Evolutionary conservation across 495 filamentous ascomycete species (phyloP), one percentile per base, ranked within the genome.

Genomic region (Copromyces sp.): DNA sequence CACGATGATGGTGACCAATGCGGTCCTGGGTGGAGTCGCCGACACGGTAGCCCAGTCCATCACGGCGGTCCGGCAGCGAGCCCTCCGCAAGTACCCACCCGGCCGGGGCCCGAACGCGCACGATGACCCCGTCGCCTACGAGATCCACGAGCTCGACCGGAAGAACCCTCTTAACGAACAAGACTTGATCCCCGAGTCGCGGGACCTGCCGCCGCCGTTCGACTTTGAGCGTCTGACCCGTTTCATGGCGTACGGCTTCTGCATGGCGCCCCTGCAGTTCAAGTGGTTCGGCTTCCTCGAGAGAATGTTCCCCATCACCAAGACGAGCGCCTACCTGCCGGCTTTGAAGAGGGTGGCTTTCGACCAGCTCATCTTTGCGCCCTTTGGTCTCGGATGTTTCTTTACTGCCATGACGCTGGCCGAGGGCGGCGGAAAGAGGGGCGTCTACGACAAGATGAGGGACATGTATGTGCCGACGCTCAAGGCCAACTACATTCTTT

Each of bases 1-100:
- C 74, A 99, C 95, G 53, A 99, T 95, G 81, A 99, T 98, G 95
- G 92, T 98, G 74, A 95, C 93, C 76, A 99, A 99, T 82, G 91
- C 95, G 72, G 91, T 99, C 40, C 89, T 99, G 37, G 93, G 92
- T 81, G 95, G 94, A 74, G 70, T 82, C 68, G 80, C 95, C 79
- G 95, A 99, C 84, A 98, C 95, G 17, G 92, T 97, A 72, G 95
- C 95, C 70, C 95, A 99, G 79, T 89, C 92, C 70, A 91, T 99
- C 76, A 98, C 95, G 35, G 88, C 93, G 44, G 89, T 97, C 78
- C 89, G 89, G 68, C 80, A 90, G 77, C 89, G 90, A 68, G 87
- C 90, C 12, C 76, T 89, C 35, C 87, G 91, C 73, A 91, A 89
- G 75, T 85, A 85, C 61, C 78, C 78, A 8, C 53, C 70, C 35